Percentiles rank a stretch among this genome's conserved stretches.
These are phyloP conservation scores for Didymella lethalis DNA, from an alignment of 2,329 filamentous ascomycete genomes.

Conservation along the genomic window DNA sequence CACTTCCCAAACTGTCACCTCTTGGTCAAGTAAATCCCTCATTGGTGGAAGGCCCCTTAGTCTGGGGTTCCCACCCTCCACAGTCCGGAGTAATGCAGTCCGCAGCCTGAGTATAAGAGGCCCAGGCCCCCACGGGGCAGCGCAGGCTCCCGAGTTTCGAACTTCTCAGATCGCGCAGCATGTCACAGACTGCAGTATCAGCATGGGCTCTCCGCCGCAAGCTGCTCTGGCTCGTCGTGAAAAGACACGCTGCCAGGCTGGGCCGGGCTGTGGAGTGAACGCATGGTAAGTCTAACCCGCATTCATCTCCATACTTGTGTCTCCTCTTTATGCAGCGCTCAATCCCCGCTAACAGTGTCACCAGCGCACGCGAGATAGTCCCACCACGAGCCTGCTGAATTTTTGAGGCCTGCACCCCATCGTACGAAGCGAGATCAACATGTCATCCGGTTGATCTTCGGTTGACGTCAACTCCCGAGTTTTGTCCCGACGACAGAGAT, in stretches of 20 bases:
- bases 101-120: slow-evolving; percentile 21
- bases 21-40: slow-evolving; percentile 13
- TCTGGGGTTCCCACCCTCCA: slow-evolving; percentile 23
- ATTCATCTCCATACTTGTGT: slow-evolving; percentile 8
- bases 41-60: slow-evolving; percentile 14
- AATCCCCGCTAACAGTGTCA: slow-evolving; percentile 16
- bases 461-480: slow-evolving; percentile 19
- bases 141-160: neutral
- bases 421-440: slow-evolving; percentile 10
- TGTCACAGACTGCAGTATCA: slow-evolving; percentile 18
- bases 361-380: slow-evolving; percentile 14
- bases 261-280: slow-evolving; percentile 19
- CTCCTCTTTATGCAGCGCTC: slow-evolving; percentile 9
- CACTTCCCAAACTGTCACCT: slow-evolving; percentile 14
- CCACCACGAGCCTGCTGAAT: slow-evolving; percentile 7
- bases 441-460: slow-evolving; percentile 21
- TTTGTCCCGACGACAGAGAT: slow-evolving; percentile 23
- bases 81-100: slow-evolving; percentile 20
- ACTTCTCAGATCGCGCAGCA: slow-evolving; percentile 3
- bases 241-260: slow-evolving; percentile 17
- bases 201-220: slow-evolving; percentile 22
- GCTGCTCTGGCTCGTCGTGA: slow-evolving; percentile 18
- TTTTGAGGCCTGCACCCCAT: slow-evolving; percentile 11
- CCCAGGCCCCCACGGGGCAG: slow-evolving; percentile 19
- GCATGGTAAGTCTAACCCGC: slow-evolving; percentile 16